A percentile compares a stretch with the other conserved stretches of the same genome.
phyloP scores from a whole-genome alignment of 164 flowering plant genomes.

The Nymphaea thermarum region DNA sequence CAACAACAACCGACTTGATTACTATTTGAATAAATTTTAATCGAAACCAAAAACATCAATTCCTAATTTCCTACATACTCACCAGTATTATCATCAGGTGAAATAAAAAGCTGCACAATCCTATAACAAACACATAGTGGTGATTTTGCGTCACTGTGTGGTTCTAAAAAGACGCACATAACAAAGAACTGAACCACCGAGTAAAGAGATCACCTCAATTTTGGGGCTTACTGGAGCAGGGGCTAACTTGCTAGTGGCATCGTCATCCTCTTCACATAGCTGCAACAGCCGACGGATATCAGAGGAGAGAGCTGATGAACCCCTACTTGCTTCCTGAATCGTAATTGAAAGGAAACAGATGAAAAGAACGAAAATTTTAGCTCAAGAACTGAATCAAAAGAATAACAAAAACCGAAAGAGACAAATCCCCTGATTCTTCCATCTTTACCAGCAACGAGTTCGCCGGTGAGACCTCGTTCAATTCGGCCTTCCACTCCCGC shows the following conservation, averaged over 20 bases:
- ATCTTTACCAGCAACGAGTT: constrained; percentile 50
- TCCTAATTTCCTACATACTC: no score
- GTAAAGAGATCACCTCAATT: constrained; percentile 7
- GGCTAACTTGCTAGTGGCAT: constrained; percentile 44
- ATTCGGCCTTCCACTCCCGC: constrained; percentile 92
- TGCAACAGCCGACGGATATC: constrained; percentile 76
- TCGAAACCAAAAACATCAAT: no score
- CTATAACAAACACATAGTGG: no score
- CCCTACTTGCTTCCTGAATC: constrained; percentile 66
- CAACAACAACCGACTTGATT: no score
- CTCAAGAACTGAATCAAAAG: neutral
- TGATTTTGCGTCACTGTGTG: no score
- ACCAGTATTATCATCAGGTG: no score
- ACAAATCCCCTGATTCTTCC: neutral
- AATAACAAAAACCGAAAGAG: neutral
- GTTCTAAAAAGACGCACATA: neutral
- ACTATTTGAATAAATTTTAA: no score
- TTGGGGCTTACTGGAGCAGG: constrained; percentile 45
- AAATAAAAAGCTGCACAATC: no score
- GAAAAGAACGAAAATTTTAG: neutral
- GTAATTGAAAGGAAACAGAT: neutral
- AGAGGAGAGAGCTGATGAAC: constrained; percentile 44
- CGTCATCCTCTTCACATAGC: constrained; percentile 50
- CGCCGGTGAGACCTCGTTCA: constrained; percentile 88
- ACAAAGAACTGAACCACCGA: neutral